A percentile compares a stretch with the other conserved stretches of the same genome.
These are phyloP conservation scores for Suillus luteus DNA, from an alignment of 768 basidiomycete species.

Conservation along the genomic window DNA sequence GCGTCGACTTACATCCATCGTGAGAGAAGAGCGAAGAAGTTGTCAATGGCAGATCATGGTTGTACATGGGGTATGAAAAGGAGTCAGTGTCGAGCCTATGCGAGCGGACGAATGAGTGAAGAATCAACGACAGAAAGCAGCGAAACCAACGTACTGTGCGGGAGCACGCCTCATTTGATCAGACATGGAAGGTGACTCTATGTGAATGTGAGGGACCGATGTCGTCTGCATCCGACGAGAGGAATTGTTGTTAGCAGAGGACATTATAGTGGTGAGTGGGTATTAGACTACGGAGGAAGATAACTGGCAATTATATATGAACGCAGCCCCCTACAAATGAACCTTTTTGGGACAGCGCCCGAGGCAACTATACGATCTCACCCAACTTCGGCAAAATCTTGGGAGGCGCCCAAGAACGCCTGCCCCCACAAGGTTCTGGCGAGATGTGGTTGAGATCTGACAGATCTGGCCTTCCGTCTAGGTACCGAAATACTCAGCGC, in stretches of 20 bases:
- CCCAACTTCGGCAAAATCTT: conserved; percentile 1
- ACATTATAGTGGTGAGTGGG: neutral
- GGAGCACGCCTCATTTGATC: neutral
- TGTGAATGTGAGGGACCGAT: conserved; percentile 1
- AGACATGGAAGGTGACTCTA: neutral
- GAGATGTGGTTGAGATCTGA: conserved; percentile 1
- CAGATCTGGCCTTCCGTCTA: neutral
- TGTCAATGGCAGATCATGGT: neutral
- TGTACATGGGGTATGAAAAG: neutral
- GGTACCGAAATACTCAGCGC: neutral
- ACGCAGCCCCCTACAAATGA: neutral
- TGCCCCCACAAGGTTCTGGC: neutral
- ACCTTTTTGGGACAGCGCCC: neutral
- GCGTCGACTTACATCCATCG: neutral
- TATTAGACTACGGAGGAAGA: too few relatives aligned
- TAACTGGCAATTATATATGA: neutral
- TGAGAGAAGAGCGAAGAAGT: neutral
- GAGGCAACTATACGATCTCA: neutral
- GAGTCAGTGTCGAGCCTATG: neutral
- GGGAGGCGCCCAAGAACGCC: neutral
- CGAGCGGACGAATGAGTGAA: neutral
- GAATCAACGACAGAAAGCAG: neutral
- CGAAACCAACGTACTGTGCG: neutral
- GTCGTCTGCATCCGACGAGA: neutral
- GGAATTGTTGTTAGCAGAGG: neutral